Percentiles rank a stretch among this genome's conserved stretches.
Conservation (phyloP, 345 rosid genomes). For the Murraya paniculata region DNA sequence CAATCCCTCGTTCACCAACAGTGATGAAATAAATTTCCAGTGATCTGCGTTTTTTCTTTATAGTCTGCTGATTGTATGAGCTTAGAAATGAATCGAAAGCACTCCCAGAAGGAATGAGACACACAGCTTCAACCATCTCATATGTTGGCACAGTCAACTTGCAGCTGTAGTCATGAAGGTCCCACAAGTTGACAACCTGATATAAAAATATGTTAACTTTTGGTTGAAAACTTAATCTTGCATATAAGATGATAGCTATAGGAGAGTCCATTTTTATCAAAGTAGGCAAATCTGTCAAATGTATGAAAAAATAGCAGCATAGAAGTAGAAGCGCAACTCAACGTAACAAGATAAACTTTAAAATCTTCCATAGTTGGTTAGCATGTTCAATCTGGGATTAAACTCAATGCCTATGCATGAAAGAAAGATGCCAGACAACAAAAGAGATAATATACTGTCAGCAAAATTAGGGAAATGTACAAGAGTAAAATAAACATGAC, state of each 20-base stretch:
- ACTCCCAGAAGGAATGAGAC: slow-evolving; percentile 51
- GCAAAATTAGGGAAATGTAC: not conserved
- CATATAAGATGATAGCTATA: not conserved
- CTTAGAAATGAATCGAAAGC: slow-evolving; percentile 46
- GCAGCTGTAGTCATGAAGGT: slow-evolving; percentile 70
- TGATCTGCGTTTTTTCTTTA: slow-evolving; percentile 40
- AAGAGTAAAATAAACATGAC: not conserved
- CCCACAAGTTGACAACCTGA: slow-evolving; percentile 95
- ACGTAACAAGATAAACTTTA: not conserved
- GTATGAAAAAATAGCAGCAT: not conserved
- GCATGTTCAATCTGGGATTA: not conserved
- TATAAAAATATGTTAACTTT: slow-evolving; percentile 13
- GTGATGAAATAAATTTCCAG: slow-evolving; percentile 57
- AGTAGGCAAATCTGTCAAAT: not conserved
- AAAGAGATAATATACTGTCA: not conserved
- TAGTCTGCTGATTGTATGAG: slow-evolving; percentile 36
- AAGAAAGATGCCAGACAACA: not conserved
- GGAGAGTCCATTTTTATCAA: slow-evolving; percentile 2
- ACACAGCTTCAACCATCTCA: slow-evolving; percentile 80
- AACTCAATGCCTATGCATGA: not conserved
- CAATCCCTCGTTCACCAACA: slow-evolving; percentile 85
- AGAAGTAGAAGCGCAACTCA: slow-evolving; percentile 4
- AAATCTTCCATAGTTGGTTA: not conserved
- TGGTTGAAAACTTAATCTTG: slow-evolving; percentile 6
- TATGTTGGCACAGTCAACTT: slow-evolving; percentile 74